These are phyloP conservation scores for Dalbergia oliveri DNA, from an alignment of 306 rosid species.

Conservation along the genomic window DNA sequence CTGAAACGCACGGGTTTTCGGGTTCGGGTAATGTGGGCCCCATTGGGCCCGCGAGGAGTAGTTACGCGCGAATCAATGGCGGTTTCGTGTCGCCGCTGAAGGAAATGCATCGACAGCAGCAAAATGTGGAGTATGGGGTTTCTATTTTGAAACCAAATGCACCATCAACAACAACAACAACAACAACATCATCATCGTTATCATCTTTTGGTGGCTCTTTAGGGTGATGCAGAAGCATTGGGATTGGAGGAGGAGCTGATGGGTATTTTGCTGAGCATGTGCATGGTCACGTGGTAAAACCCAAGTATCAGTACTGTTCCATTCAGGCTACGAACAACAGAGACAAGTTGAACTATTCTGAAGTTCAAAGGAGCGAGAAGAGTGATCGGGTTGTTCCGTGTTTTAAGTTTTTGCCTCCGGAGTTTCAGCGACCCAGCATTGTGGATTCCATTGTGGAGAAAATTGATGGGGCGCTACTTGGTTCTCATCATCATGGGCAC, in stretches of 20 bases:
- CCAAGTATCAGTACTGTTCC: neutral
- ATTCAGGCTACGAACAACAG: neutral
- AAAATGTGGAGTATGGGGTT: neutral
- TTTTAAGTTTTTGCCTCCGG: neutral
- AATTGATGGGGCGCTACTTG: slow-evolving; percentile 20
- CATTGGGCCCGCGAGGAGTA: slow-evolving; percentile 3
- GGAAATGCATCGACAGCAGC: neutral
- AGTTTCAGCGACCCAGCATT: slow-evolving; percentile 34
- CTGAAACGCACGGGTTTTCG: neutral
- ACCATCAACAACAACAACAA: too few relatives aligned
- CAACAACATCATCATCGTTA: neutral
- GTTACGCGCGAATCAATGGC: too few relatives aligned
- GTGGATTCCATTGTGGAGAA: slow-evolving; percentile 41
- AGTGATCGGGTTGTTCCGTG: neutral
- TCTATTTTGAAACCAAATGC: slow-evolving; percentile 2
- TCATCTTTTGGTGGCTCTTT: neutral
- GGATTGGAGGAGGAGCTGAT: neutral
- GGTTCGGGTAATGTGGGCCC: slow-evolving; percentile 15
- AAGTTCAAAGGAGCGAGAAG: slow-evolving; percentile 4
- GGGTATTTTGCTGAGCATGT: neutral
- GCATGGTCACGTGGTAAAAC: slow-evolving; percentile 1
- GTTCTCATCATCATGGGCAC: neutral
- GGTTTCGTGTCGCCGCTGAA: neutral
- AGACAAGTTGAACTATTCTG: neutral
- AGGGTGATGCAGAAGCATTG: neutral